Base-by-base conservation (phyloP, 148 eudicot species). In the Persicaria tinctoria region DNA sequence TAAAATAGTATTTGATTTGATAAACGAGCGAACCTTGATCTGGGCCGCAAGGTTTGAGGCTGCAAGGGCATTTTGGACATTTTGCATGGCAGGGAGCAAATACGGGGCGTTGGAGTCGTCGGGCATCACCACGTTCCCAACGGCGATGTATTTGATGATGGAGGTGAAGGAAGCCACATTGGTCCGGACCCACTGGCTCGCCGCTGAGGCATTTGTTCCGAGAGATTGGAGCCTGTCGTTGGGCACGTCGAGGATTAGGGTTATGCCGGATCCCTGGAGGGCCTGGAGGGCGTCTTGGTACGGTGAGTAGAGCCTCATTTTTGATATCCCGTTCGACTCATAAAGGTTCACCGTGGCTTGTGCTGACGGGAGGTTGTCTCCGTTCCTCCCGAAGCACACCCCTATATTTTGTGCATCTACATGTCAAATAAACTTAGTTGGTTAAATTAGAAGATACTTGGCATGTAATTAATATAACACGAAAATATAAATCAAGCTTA, bases 41-140 rank as follows among this genome's bases (percentile, higher is more conserved):
- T 74, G 45, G 74, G 74, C 27, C 27, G 27, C 27, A 23, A 23
- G 27, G 27, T 23, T 23, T 23, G 27, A 23, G 27, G 27, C 27
- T 23, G 27, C 27, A 23, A 86, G 72, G 41, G 87, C 87, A 12
- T 41, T 82, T 18, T n/a, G 80, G 32, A 86, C 57, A 60, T 86
- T 86, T 46, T 63, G 76, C 85, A 86, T 80, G 23, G 85, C 89
- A 0, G 84, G 85, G 57, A 82, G 78, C 48, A 86, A 78, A 13
- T 75, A 82, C 7, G 54, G 70, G 44, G 80, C 86, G 47, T 69
- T 77, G 7, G 75, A 27, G 3, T 76, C 44, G 2, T 81, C 78
- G 0, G 89, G 89, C 69, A 79, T 76, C 27, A 82, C 83, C 64
- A 87, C 93, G 14, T 89, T 89, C 20, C 93, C 93, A 0, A 85